These are phyloP conservation scores for Aegilops bicornis DNA, from an alignment of 176 grass and related monocot species.

Conservation along the genomic window DNA sequence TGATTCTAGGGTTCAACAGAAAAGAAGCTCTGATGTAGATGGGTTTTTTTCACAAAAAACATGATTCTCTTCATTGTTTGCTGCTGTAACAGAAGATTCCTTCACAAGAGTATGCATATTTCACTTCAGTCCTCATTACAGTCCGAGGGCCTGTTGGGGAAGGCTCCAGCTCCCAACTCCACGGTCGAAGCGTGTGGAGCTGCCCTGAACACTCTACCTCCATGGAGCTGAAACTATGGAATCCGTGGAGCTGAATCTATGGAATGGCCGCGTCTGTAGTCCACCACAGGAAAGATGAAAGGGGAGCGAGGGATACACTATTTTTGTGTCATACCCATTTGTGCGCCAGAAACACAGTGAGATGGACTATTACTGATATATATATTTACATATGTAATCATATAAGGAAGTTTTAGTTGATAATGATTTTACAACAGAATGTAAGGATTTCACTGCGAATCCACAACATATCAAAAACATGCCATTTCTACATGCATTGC, in stretches of 20 bases:
- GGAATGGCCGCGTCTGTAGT: no score
- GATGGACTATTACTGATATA: background rate
- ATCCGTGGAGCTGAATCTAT: no score
- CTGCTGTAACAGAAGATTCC: no score
- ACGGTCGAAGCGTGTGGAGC: rapidly evolving
- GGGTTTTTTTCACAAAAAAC: no score
- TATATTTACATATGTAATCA: background rate
- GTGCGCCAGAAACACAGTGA: background rate
- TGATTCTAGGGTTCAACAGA: background rate
- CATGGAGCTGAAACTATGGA: no score
- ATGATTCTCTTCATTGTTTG: no score
- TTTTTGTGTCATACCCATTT: background rate
- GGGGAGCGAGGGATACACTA: background rate
- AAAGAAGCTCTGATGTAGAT: background rate
- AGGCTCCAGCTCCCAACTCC: no score
- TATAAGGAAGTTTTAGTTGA: background rate
- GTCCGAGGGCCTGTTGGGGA: no score
- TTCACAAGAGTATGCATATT: no score
- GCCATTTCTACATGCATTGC: background rate
- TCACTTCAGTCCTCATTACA: no score
- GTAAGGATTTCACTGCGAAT: background rate
- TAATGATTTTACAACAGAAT: background rate
- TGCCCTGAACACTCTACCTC: no score
- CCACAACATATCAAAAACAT: background rate
- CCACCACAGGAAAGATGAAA: no score